Conservation (phyloP, 768 basidiomycete genomes). For the Tephrocybe sp. region DNA sequence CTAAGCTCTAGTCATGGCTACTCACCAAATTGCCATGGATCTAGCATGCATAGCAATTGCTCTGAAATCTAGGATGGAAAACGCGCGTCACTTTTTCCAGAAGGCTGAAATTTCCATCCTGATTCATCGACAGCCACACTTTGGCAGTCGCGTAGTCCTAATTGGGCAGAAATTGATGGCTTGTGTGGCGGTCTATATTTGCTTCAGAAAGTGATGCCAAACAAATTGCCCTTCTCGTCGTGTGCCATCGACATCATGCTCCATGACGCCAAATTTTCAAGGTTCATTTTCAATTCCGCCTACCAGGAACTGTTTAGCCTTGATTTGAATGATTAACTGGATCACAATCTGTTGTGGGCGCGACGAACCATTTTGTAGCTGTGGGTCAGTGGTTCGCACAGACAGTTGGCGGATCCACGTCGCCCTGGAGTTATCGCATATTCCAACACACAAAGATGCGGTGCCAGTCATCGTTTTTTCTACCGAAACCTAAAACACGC, state of each 20-base stretch:
- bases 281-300: not conserved
- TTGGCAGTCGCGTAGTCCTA: not conserved
- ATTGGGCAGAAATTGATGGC: not conserved
- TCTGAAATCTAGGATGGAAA: no score
- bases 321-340: not conserved
- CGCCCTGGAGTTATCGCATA: not conserved
- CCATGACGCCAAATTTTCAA: not conserved
- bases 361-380: not conserved
- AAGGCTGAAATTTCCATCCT: no score
- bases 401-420: slow-evolving; percentile 1
- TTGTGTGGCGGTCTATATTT: slow-evolving; percentile 3
- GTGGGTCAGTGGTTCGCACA: not conserved
- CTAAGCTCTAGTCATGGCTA: no score
- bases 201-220: not conserved
- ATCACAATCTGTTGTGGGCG: not conserved
- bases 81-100: no score
- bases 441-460: slow-evolving; percentile 5
- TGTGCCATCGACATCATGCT: not conserved
- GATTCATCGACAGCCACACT: slow-evolving; percentile 4
- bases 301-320: not conserved
- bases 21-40: no score
- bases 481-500: not conserved
- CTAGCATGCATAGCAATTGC: no score
- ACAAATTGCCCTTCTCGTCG: not conserved
- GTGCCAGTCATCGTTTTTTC: slow-evolving; percentile 7